Base-by-base conservation (phyloP, 179 eudicot genomes). In the Spinacia oleracea region DNA sequence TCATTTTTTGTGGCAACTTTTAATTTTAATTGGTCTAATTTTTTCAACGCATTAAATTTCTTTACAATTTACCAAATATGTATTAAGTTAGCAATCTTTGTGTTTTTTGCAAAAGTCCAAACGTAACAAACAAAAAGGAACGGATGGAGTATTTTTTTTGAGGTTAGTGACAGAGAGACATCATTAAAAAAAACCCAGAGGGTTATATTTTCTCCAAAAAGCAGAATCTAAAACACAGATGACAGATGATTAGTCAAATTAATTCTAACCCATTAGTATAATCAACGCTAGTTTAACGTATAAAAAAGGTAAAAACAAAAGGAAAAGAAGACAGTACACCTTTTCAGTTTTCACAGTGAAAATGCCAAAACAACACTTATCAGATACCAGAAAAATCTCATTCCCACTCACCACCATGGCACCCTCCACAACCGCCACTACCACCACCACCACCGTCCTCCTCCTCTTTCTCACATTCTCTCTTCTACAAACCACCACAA, bases 391-490 rank as follows among this genome's bases (percentile, higher is more conserved):
- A 27, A 75, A 75, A 40, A 40, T 18, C 62, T 5, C n/a, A 21
- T 23, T 23, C 59, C n/a, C 2, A 18, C 14, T 56, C 1, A 14
- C 66, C 1, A 21, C 42, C 67, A 79, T 79, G 86, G 58, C 75
- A 46, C 23, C 43, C 75, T 43, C 75, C 8, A 2, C 66, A 67
- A 5, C 80, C 75, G 0, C 66, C 75, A 3, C 77, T 72, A 35
- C 46, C 65, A 38, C 38, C 51, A 35, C 79, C 72, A 32, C 77
- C 20, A 1, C 63, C 68, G 10, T 59, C 50, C 32, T 59, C 77
- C 0, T 73, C 78, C 1, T 70, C 80, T 3, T 62, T 77, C n/a
- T 74, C 65, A 20, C 55, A 18, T 10, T 87, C 82, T 43, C 77
- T 38, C 32, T 81, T 48, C 75, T 86, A 43, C 1, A 46, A 20